phyloP scores from a whole-genome alignment of 495 filamentous ascomycete genomes.

The Entonaema liquescens region DNA sequence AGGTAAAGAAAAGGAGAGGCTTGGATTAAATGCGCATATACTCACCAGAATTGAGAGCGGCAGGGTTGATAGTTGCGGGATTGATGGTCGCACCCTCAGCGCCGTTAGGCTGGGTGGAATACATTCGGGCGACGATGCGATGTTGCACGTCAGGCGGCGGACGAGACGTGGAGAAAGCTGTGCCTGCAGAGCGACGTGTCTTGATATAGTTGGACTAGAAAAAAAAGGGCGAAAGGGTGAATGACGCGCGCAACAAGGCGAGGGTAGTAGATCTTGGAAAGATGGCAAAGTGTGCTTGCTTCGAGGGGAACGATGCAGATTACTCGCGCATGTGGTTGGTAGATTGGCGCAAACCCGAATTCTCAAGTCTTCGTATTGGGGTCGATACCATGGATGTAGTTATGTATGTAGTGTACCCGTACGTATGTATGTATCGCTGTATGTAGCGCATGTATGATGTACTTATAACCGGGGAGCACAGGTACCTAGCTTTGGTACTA shows the following conservation, averaged over 20 bases:
- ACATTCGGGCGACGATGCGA: conserved; percentile 57
- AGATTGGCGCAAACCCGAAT: conserved; percentile 46
- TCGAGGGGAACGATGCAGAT: conserved; percentile 41
- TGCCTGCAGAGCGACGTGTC: conserved; percentile 64
- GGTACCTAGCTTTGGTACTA: conserved; percentile 32
- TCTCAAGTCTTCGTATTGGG: conserved; percentile 42
- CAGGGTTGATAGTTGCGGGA: conserved; percentile 63
- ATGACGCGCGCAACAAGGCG: conserved; percentile 54
- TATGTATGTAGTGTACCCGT: conserved; percentile 5
- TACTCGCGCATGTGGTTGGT: conserved; percentile 47
- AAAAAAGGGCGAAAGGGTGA: conserved; percentile 46
- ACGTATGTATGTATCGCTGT: conserved; percentile 18
- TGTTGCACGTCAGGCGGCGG: conserved; percentile 48
- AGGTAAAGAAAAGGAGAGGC: conserved; percentile 23
- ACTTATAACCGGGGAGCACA: conserved; percentile 32
- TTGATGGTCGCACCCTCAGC: conserved; percentile 66
- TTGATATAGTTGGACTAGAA: conserved; percentile 64
- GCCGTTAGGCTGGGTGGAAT: conserved; percentile 64
- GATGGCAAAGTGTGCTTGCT: conserved; percentile 41
- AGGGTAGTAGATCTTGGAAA: conserved; percentile 48
- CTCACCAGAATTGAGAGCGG: conserved; percentile 63
- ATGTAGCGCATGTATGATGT: conserved; percentile 32
- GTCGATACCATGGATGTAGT: conserved; percentile 24
- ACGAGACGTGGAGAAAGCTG: conserved; percentile 49
- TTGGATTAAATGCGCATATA: conserved; percentile 36